Conservation (phyloP, 2,329 filamentous ascomycete species). For the Trichophyton simii region DNA sequence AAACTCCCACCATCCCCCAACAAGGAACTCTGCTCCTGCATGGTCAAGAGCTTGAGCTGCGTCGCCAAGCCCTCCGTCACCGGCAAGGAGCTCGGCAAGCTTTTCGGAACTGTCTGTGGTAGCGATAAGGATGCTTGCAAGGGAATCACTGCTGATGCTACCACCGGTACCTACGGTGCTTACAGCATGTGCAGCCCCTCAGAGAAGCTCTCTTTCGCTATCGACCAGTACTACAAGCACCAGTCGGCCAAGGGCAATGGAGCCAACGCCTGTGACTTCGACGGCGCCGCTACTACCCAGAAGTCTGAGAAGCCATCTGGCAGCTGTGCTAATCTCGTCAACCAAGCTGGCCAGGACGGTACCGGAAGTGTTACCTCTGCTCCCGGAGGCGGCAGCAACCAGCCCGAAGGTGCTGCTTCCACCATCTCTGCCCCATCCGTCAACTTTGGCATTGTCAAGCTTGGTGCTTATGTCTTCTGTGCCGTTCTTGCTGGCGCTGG, state of each 20-base stretch:
- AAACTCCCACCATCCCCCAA: slow-evolving; percentile 75
- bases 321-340: slow-evolving; percentile 27
- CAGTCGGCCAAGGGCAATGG: slow-evolving; percentile 24
- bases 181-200: slow-evolving; percentile 35
- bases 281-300: slow-evolving; percentile 29
- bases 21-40: slow-evolving; percentile 68
- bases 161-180: slow-evolving; percentile 33
- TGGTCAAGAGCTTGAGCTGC: slow-evolving; percentile 63
- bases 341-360: slow-evolving; percentile 29
- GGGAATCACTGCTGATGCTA: slow-evolving; percentile 29
- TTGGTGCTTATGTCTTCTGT: slow-evolving; percentile 33
- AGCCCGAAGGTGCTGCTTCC: slow-evolving; percentile 21
- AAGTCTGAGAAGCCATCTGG: slow-evolving; percentile 24
- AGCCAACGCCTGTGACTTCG: slow-evolving; percentile 32
- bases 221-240: slow-evolving; percentile 34
- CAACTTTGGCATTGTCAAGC: slow-evolving; percentile 29
- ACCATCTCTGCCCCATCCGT: slow-evolving; percentile 22
- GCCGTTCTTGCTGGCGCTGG: slow-evolving; percentile 33
- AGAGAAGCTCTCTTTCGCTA: slow-evolving; percentile 33
- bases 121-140: slow-evolving; percentile 25
- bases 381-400: slow-evolving; percentile 20
- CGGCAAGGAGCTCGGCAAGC: slow-evolving; percentile 46
- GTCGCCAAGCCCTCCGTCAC: slow-evolving; percentile 48
- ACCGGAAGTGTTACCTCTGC: slow-evolving; percentile 29
- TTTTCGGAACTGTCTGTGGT: slow-evolving; percentile 48